phyloP scores from a whole-genome alignment of 768 basidiomycete species.

The Brasilioporus rufonigricans region DNA sequence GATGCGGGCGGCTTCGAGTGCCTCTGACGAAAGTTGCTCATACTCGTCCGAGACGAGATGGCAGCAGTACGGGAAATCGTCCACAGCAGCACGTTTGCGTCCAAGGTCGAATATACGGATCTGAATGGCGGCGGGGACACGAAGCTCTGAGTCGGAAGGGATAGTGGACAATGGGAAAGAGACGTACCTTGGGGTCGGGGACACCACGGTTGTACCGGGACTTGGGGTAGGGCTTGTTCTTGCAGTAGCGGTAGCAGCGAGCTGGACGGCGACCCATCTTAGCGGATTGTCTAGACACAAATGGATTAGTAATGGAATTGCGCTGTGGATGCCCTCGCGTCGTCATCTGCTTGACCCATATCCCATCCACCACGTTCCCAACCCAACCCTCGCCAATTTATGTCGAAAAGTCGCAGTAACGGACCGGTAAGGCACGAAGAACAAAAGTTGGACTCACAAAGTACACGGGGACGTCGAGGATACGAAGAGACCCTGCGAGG shows the following conservation, averaged over 20 bases:
- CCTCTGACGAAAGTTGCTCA: conserved; percentile 94
- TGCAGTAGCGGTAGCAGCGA: conserved; percentile 98
- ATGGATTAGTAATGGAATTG: conserved; percentile 5
- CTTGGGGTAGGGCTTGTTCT: conserved; percentile 98
- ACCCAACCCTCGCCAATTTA: not conserved
- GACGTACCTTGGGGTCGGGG: conserved; percentile 82
- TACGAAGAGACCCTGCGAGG: not conserved
- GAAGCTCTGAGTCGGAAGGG: not conserved
- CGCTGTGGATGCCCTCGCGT: not conserved
- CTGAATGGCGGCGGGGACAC: conserved; percentile 44
- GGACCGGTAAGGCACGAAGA: not conserved
- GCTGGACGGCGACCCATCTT: conserved; percentile 96
- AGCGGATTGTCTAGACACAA: conserved; percentile 11
- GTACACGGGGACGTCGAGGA: conserved; percentile 17
- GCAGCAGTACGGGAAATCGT: conserved; percentile 97
- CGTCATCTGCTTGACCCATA: conserved; percentile 8
- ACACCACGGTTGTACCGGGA: conserved; percentile 98
- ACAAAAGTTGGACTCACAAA: conserved; percentile 17
- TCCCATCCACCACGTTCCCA: conserved; percentile 15
- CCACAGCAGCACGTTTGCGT: conserved; percentile 92
- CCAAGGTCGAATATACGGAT: conserved; percentile 97
- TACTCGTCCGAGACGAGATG: conserved; percentile 98
- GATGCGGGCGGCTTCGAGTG: conserved; percentile 97
- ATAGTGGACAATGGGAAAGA: not conserved
- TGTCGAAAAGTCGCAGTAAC: not conserved